Conservation (phyloP, 352 stramenopile genomes). For the Phytophthora syringae region DNA sequence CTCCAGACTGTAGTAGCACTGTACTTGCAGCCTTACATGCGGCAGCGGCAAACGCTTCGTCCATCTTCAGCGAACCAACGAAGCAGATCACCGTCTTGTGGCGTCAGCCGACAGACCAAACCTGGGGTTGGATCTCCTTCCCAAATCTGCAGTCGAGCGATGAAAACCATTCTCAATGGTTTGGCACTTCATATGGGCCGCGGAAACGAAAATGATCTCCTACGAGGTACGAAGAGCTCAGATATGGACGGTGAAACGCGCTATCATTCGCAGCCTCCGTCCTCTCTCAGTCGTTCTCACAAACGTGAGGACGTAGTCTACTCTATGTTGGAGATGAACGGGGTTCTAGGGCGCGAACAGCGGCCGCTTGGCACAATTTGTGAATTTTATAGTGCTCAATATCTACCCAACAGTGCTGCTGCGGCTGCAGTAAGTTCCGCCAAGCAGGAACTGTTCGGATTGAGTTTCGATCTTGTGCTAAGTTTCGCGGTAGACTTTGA, state of each 20-base stretch:
- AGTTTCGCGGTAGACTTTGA: constrained; percentile 85
- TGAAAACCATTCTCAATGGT: constrained; percentile 57
- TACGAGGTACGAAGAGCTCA: constrained; percentile 2
- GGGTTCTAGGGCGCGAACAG: constrained; percentile 65
- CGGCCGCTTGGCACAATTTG: constrained; percentile 73
- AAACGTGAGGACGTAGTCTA: constrained; percentile 70
- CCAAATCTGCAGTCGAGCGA: constrained; percentile 29
- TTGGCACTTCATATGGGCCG: constrained; percentile 53
- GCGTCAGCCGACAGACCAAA: constrained; percentile 6
- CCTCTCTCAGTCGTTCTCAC: constrained; percentile 27
- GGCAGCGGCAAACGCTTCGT: constrained; percentile 17
- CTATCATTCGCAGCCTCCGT: constrained; percentile 27
- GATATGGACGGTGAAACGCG: constrained; percentile 18
- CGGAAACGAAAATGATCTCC: constrained; percentile 25
- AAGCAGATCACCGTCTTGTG: constrained; percentile 16
- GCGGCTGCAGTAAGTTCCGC: constrained; percentile 19
- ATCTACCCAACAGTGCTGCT: constrained; percentile 40
- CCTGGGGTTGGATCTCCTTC: constrained; percentile 23
- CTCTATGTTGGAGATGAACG: constrained; percentile 82
- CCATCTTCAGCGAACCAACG: constrained; percentile 9
- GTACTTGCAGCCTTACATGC: constrained; percentile 50
- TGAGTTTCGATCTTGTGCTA: constrained; percentile 72
- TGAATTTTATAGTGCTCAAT: constrained; percentile 73
- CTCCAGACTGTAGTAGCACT: constrained; percentile 63
- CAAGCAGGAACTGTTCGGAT: constrained; percentile 59